Percentiles rank a stretch among this genome's conserved stretches.
These are phyloP conservation scores for Nicotiana knightiana DNA, from an alignment of 257 asterid species.

Conservation along the genomic window DNA sequence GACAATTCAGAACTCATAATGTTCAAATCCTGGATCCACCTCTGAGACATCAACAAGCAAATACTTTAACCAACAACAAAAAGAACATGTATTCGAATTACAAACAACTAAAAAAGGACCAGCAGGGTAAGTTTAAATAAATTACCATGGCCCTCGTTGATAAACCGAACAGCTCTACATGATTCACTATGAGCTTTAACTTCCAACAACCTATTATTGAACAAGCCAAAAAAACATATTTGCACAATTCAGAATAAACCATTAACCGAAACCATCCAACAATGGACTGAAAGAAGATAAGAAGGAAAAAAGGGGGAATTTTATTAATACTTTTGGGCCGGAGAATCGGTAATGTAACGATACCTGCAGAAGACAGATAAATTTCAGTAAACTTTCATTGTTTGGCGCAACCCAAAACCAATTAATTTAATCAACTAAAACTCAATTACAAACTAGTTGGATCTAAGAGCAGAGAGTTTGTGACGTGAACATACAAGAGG, in stretches of 20 bases:
- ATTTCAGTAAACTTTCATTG: background rate
- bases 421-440: background rate
- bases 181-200: constrained; percentile 80
- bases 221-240: background rate
- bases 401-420: background rate
- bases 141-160: constrained; percentile 82
- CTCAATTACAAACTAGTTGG: background rate
- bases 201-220: constrained; percentile 46
- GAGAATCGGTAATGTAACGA: constrained; percentile 59
- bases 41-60: background rate
- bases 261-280: background rate
- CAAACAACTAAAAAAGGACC: background rate
- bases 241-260: background rate
- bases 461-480: too few relatives aligned
- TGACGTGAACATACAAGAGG: constrained; percentile 29
- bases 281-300: background rate
- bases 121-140: background rate
- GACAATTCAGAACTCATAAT: too few relatives aligned
- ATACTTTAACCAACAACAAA: background rate
- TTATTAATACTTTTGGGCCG: constrained; percentile 46
- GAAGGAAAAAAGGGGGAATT: background rate
- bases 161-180: constrained; percentile 80
- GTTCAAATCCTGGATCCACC: too few relatives aligned
- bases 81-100: background rate
- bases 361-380: constrained; percentile 29